These are phyloP conservation scores for Monilinia fructigena DNA, from an alignment of 2,329 filamentous ascomycete genomes.

Conservation along the genomic window DNA sequence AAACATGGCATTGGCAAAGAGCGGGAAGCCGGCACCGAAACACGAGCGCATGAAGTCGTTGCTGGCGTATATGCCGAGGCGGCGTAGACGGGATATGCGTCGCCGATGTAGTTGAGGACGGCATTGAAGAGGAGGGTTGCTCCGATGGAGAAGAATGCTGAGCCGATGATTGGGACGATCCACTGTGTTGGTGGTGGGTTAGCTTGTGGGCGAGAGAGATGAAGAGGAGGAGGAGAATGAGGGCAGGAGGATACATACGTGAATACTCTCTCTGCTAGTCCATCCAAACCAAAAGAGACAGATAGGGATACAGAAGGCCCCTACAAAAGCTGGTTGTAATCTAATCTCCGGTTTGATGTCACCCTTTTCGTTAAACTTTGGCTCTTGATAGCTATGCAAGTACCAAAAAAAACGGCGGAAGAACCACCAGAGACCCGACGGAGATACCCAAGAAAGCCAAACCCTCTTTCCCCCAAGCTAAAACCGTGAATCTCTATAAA, in stretches of 20 bases:
- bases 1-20: slow-evolving; percentile 35
- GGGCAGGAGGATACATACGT: slow-evolving; percentile 4
- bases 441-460: slow-evolving; percentile 59
- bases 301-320: slow-evolving; percentile 53
- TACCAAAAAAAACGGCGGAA: slow-evolving; percentile 51
- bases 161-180: slow-evolving; percentile 56
- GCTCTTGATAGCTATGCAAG: slow-evolving; percentile 48
- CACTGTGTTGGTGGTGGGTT: slow-evolving; percentile 46
- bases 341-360: slow-evolving; percentile 52
- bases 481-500: slow-evolving; percentile 60
- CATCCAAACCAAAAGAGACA: slow-evolving; percentile 58
- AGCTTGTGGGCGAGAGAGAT: not conserved
- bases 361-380: slow-evolving; percentile 48
- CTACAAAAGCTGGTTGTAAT: slow-evolving; percentile 54
- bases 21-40: slow-evolving; percentile 42
- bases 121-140: slow-evolving; percentile 49
- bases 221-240: too few species aligned
- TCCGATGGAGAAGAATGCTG: slow-evolving; percentile 44
- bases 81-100: slow-evolving; percentile 43
- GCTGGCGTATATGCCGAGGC: slow-evolving; percentile 43
- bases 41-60: slow-evolving; percentile 42
- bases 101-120: slow-evolving; percentile 46
- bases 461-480: slow-evolving; percentile 56
- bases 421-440: slow-evolving; percentile 51
- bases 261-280: slow-evolving; percentile 47